A percentile compares a stretch with the other conserved stretches of the same genome.
Conservation (phyloP, 345 rosid genomes). For the Sapria himalayana region DNA sequence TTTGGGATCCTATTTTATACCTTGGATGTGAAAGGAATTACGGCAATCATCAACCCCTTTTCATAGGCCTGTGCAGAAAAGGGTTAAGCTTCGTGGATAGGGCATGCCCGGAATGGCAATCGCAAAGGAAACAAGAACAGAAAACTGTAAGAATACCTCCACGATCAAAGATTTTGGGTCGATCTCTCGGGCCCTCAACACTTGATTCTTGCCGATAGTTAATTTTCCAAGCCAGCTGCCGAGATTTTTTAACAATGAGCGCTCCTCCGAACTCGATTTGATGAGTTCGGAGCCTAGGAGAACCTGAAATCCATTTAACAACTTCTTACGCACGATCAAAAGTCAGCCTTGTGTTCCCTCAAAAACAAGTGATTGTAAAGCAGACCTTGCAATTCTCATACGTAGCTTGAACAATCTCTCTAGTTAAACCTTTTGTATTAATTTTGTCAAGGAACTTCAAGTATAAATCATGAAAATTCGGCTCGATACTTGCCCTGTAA, state of each 20-base stretch:
- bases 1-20: too few relatives aligned
- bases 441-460: constrained; percentile 87
- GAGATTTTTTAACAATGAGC: constrained; percentile 81
- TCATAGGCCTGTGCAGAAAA: constrained; percentile 60
- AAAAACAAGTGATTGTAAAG: neutral
- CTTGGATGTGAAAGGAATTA: constrained; percentile 97
- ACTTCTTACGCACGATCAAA: neutral
- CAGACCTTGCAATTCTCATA: constrained; percentile 95
- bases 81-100: neutral
- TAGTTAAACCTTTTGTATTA: constrained; percentile 50
- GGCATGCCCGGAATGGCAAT: neutral
- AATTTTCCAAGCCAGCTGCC: constrained; percentile 99
- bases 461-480: constrained; percentile 87
- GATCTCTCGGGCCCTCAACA: constrained; percentile 80
- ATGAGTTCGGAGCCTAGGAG: constrained; percentile 93
- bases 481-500: constrained; percentile 94
- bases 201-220: constrained; percentile 90
- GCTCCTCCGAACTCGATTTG: constrained; percentile 93
- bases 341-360: neutral
- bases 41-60: constrained; percentile 98
- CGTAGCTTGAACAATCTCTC: constrained; percentile 72
- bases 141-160: constrained; percentile 32
- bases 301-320: constrained; percentile 29
- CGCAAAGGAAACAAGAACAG: neutral
- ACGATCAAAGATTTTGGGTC: constrained; percentile 95